Percentiles rank a stretch among this genome's conserved stretches.
Evolutionary conservation across 225 moss, liverwort and hornwort species (phyloP).

Genomic region (Sphagnum contortum): DNA sequence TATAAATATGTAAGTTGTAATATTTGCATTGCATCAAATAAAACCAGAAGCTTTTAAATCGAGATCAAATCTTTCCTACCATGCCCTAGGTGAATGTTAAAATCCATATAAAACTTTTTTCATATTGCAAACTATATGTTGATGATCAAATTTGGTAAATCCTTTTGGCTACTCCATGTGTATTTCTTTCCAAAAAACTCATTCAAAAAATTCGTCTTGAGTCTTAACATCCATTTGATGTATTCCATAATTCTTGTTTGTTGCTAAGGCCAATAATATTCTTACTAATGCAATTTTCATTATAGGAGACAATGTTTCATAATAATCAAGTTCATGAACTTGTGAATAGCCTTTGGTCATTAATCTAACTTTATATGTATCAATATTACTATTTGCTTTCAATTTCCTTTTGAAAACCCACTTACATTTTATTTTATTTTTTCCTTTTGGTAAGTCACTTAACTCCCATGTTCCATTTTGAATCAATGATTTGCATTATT

Average conservation of each 20-base stretch:
- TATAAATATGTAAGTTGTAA: too few species aligned
- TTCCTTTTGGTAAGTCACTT: too few species aligned
- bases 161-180: not conserved
- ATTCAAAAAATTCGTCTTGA: constrained; percentile 1
- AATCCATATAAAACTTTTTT: too few species aligned
- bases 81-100: too few species aligned
- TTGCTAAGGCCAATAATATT: not conserved
- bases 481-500: too few species aligned
- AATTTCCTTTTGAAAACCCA: constrained; percentile 14
- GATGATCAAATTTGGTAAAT: too few species aligned
- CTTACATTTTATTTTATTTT: constrained; percentile 5
- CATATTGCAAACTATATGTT: too few species aligned
- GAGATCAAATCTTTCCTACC: too few species aligned
- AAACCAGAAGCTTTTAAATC: too few species aligned
- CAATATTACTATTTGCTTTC: constrained; percentile 1
- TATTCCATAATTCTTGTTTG: not conserved
- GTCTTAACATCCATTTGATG: constrained; percentile 14
- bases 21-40: too few species aligned
- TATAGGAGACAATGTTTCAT: constrained; percentile 9
- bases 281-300: constrained; percentile 1
- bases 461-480: too few species aligned
- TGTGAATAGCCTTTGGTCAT: constrained; percentile 7
- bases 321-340: constrained; percentile 7
- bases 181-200: not conserved
- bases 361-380: constrained; percentile 4